Evolutionary conservation across 352 stramenopile genomes (phyloP), one percentile per base, ranked within the genome.

Genomic region (Globisporangium rhizosaccharum): DNA sequence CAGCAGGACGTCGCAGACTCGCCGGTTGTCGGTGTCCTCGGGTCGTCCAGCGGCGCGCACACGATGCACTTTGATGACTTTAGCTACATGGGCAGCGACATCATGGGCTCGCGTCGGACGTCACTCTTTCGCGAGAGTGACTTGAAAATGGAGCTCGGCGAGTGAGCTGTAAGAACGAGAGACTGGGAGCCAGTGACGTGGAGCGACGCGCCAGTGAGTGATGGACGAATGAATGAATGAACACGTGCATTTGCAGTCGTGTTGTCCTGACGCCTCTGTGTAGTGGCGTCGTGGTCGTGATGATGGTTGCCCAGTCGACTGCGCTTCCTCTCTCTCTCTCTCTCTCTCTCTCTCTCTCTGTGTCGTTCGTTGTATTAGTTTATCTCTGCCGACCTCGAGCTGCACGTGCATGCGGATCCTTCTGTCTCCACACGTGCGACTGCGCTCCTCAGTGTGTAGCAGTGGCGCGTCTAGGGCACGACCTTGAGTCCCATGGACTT

Each of bases 401-500:
- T 39, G 33, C 33, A 39, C 33, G 33, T 12, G 7, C 33, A 39
- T 7, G 33, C 9, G 33, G 7, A 12, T 9, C 33, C 33, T 1
- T 39, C 33, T 39, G 33, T 7, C 28, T 33, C 28, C 3, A 3
- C 28, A 33, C 28, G 28, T 6, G 28, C 28, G 28, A 33, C 28
- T 33, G 28, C 28, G 2, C 28, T 33, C 28, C 28, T 33, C 28
- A 33, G 28, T 33, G 28, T 33, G 28, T 33, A 6, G 2, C 3
- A 7, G 28, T 33, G 28, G 28, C 6, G 28, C 9, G 33, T 39
- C 33, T 82, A 88, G 18, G 68, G 76, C 57, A 90, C 75, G 33
- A 97, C 88, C 39, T 83, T 73, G 56, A 98, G 79, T 55, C 94
- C 94, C 72, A 97, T 97, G 75, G 87, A 97, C 62, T 83, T 90